These are phyloP conservation scores for Zymoseptoria passerinii DNA, from an alignment of 2,329 filamentous ascomycete genomes.

Conservation along the genomic window DNA sequence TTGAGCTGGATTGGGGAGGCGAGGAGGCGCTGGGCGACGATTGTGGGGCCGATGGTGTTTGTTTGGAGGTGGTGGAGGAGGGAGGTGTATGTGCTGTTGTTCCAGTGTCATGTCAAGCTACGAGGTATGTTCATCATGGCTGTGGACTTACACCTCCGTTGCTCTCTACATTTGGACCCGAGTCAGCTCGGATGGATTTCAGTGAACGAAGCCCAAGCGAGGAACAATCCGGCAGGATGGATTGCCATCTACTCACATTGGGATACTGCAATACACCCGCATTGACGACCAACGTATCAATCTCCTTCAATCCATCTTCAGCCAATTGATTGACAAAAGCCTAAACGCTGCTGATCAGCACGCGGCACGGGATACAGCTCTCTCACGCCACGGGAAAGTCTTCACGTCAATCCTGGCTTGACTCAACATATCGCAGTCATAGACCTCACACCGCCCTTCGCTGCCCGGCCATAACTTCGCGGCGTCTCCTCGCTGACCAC, in stretches of 20 bases:
- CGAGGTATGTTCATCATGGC: too few relatives aligned
- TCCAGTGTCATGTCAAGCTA: too few relatives aligned
- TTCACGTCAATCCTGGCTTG: constrained; percentile 44
- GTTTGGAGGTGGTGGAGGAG: constrained; percentile 50
- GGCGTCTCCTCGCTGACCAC: not conserved
- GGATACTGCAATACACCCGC: constrained; percentile 50
- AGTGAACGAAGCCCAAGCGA: too few relatives aligned
- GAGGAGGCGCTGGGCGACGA: constrained; percentile 47
- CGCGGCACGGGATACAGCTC: not conserved
- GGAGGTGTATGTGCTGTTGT: constrained; percentile 44
- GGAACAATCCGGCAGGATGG: not conserved
- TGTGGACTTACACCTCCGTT: constrained; percentile 44
- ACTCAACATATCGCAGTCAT: constrained; percentile 44
- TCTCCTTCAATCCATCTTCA: constrained; percentile 19
- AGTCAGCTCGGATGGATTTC: too few relatives aligned
- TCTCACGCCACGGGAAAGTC: not conserved
- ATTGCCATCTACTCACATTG: constrained; percentile 37
- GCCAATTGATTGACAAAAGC: constrained; percentile 7
- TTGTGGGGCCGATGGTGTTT: constrained; percentile 52
- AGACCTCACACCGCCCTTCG: constrained; percentile 7
- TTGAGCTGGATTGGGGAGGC: constrained; percentile 39
- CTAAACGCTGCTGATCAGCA: not conserved
- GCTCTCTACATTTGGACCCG: constrained; percentile 35
- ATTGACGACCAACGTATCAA: constrained; percentile 50
- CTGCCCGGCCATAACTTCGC: constrained; percentile 9